Conservation (phyloP, 805 yeast genomes). For the Nakazawaea molendinolei region DNA sequence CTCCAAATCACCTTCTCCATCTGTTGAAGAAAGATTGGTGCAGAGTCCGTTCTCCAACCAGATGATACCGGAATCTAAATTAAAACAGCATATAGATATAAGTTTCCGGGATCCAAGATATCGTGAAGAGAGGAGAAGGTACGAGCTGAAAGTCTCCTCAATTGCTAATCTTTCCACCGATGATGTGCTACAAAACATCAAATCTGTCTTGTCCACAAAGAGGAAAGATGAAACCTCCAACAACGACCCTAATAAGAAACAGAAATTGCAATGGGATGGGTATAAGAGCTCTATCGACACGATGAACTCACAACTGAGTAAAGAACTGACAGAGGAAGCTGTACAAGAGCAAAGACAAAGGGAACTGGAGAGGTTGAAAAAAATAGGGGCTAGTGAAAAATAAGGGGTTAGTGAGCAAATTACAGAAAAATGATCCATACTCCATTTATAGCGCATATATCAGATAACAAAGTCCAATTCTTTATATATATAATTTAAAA, state of each 20-base stretch:
- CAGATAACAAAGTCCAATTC: neutral
- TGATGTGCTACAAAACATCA: constrained; percentile 58
- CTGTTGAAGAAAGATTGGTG: constrained; percentile 27
- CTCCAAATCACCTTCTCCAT: constrained; percentile 22
- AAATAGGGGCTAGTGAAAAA: constrained; percentile 16
- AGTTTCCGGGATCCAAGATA: constrained; percentile 74
- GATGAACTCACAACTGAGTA: constrained; percentile 17
- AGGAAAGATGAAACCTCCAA: constrained; percentile 10
- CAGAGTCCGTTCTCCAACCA: constrained; percentile 78
- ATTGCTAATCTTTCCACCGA: constrained; percentile 44
- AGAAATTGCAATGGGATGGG: constrained; percentile 29
- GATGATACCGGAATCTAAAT: constrained; percentile 60
- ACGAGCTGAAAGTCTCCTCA: constrained; percentile 46
- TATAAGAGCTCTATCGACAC: constrained; percentile 20
- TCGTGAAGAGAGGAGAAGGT: constrained; percentile 58
- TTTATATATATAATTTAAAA: constrained; percentile 1
- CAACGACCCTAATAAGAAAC: constrained; percentile 18
- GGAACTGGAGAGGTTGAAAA: constrained; percentile 13
- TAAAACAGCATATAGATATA: constrained; percentile 63
- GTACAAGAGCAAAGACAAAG: constrained; percentile 19
- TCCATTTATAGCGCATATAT: no score
- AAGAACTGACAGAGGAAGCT: constrained; percentile 17
- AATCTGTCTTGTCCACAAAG: constrained; percentile 29
- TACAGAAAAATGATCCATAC: no score
- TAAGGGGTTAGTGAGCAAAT: neutral